Evolutionary conservation across 257 asterid genomes (phyloP), one percentile per base, ranked within the genome.

Genomic region (Solanum microdontum): DNA sequence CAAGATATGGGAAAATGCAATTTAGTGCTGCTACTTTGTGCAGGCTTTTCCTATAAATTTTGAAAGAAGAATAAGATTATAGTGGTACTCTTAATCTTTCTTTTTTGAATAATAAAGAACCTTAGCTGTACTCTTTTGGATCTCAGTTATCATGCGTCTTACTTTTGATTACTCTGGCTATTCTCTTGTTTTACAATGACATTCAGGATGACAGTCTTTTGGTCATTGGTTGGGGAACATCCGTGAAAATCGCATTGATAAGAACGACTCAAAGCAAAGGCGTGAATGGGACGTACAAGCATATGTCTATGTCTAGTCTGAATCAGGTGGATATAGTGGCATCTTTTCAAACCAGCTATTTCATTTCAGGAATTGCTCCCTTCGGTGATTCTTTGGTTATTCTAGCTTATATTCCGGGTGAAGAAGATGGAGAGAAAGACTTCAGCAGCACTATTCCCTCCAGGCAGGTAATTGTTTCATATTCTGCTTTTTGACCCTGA

Each of bases 221-320:
- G 92, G 99, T 97, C 70, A 96, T 97, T 91, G 99, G 99, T 86
- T 97, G 99, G 99, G 99, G 99, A 92, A 92, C 96, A 33, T 92
- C 94, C 72, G 94, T 97, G 85, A 97, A 94, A 92, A 90, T 97
- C 72, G 99, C 98, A 87, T 92, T 97, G 77, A 95, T 97, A 84
- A 93, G 89, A 91, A 91, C 91, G 89, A 92, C 91, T 88, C 95
- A 91, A 92, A 94, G 92, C 89, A 90, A 90, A 72, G 91, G 93
- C 45, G 66, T 91, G 82, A 93, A 94, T 89, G 99, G 98, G 91
- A 86, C 92, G 69, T 93, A 91, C 86, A 95, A 90, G 89, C 92
- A 90, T 60, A 92, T 93, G 66, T 94, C 91, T 21, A 91, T 93
- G 94, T 94, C 98, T 90, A 94, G 98, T 93, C 80, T 95, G 92